Evolutionary conservation across 2,329 filamentous ascomycete species (phyloP), one percentile per base, ranked within the genome.

Genomic region (Alternaria solani): DNA sequence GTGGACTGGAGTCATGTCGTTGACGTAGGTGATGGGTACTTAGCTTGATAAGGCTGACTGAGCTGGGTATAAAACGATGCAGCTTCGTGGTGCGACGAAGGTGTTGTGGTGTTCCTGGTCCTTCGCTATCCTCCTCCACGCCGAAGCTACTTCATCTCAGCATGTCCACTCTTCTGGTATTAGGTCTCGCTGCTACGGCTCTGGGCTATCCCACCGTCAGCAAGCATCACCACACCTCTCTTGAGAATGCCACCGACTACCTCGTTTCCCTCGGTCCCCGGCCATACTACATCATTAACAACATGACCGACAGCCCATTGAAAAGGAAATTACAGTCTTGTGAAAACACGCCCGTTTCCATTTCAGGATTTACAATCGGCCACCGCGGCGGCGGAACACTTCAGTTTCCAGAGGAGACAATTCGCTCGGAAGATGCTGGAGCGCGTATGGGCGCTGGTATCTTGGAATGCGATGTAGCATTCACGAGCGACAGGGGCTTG

Each of bases 371-470:
- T 79, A 85, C 83, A 67, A 87, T 90, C 63, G 87, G 83, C 23
- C 88, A 90, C 72, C 86, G 87, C 14, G 88, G 88, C 4, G 66
- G 62, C 23, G 46, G 30, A 7, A 85, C 87, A 7, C 79, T 91
- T 32, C 83, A 87, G 71, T 86, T 90, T 57, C 88, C 88, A 18
- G 88, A 91, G 78, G 86, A 90, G 77, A 87, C 86, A 32, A 74
- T 80, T 46, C 82, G 89, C 75, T 86, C 86, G 5, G 83, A 85
- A 69, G 75, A 86, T 52, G 88, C 88, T 0, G 88, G 88, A 41
- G 84, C 85, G n/a, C 82, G 88, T 20, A 89, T 89, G 88, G 88
- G 88, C 30, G 86, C 88, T 5, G 88, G 88, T 42, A 82, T 90
- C 43, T 83, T 89, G 52, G 88, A 91, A 77, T 91, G 88, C 75